Evolutionary conservation across 257 asterid species (phyloP), one percentile per base, ranked within the genome.

Genomic region (Nicotiana tabacum): DNA sequence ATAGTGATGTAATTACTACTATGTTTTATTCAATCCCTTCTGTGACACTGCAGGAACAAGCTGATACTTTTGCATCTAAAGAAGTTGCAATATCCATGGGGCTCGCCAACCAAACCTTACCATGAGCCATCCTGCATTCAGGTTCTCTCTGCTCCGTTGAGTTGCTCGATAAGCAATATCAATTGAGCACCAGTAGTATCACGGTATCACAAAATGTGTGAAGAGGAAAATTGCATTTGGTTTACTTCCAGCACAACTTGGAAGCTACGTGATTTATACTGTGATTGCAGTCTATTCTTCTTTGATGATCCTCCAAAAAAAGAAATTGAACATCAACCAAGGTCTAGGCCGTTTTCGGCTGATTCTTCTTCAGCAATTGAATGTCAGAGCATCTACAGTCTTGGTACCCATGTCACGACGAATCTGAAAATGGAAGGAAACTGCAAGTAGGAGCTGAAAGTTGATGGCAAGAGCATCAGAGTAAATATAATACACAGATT

Each of bases 1-100:
- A 48, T 48, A 15, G 48, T 43, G 62, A 74, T 27, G 12, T 74
- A 43, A 48, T 1, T 29, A 29, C 30, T 29, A 27, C 11, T n/a
- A n/a, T 39, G 68, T 61, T 80, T 37, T 4, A 43, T 60, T 80
- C n/a, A 43, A 48, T 81, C 53, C 80, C 11, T 69, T 72, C 8
- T 66, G 48, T 81, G 69, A 79, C 21, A 83, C 78, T 83, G 84
- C 99, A 96, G 99, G 98, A 88, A 85, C 99, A 96, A 91, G 99
- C 97, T 84, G 99, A 96, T 84, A 85, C 83, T 30, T 89, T 83
- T 69, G 85, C 97, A 78, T 92, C 97, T 57, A 93, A 89, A 80
- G 97, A 96, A 89, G 89, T 90, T 70, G 98, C 95, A 29, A 96
- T 90, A 79, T 91, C 98, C 2, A 94, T 96, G 98, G 97, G 98